Conservation (phyloP, 1,139 yeast species). For the Hansenula sp. region DNA sequence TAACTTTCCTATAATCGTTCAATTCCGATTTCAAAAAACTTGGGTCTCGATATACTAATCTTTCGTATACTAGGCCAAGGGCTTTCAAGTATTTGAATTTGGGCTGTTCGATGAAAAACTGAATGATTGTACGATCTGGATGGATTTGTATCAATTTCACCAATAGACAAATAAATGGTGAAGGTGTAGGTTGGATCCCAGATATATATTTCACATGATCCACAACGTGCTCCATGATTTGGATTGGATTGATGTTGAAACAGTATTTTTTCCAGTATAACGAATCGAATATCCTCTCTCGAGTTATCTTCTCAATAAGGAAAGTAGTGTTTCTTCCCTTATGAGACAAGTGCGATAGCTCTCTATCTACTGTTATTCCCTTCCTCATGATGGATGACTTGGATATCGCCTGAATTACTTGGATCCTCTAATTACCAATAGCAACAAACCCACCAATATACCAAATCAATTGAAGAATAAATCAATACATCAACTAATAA, state of each 20-base stretch:
- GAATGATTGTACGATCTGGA: slow-evolving; percentile 42
- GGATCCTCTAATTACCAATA: too few relatives aligned
- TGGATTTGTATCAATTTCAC: slow-evolving; percentile 52
- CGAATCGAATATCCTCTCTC: slow-evolving; percentile 58
- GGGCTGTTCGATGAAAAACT: slow-evolving; percentile 40
- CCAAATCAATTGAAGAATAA: too few relatives aligned
- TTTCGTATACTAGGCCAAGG: slow-evolving; percentile 41
- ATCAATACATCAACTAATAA: neutral
- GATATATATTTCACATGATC: slow-evolving; percentile 3
- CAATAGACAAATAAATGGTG: slow-evolving; percentile 51
- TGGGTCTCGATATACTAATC: slow-evolving; percentile 39
- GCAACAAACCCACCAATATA: too few relatives aligned
- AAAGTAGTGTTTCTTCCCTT: slow-evolving; percentile 45
- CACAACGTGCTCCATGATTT: slow-evolving; percentile 33
- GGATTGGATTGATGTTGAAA: slow-evolving; percentile 39
- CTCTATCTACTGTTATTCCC: slow-evolving; percentile 26
- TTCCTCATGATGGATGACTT: too few relatives aligned
- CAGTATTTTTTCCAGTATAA: slow-evolving; percentile 56
- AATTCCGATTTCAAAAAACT: slow-evolving; percentile 35
- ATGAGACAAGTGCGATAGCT: slow-evolving; percentile 26
- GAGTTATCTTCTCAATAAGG: slow-evolving; percentile 54
- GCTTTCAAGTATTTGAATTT: slow-evolving; percentile 57
- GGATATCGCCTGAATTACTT: too few relatives aligned
- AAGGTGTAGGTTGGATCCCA: slow-evolving; percentile 31
- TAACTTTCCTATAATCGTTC: slow-evolving; percentile 43